Base-by-base conservation (phyloP, 129 eudicot species). In the Flaveria linearis region DNA sequence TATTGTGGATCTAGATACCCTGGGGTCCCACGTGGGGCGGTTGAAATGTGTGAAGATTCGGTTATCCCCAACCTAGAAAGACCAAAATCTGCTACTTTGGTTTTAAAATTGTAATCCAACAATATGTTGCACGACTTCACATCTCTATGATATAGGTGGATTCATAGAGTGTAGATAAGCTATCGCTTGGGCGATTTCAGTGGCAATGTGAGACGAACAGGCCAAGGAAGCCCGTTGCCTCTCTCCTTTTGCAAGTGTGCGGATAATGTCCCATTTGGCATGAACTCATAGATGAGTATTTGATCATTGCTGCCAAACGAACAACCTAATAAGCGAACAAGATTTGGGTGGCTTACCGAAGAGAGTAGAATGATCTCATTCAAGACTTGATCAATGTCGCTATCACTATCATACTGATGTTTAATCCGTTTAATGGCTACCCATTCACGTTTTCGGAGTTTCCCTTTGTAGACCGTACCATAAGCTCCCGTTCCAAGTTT, bases 1-100 rank as follows among this genome's bases (percentile, higher is more conserved):
- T 91, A 91, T 81, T 91, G 90, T 17, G 97, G 97, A 58, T 91
- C 97, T 3, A 91, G 83, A 80, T 91, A 91, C 14, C 96, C 96
- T 0, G 96, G 96, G 16, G 96, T 90, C 28, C 96, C 96, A 60
- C 86, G 96, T 25, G 96, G 96, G 4, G 96, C 92, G 6, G 96
- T 90, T 5, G 92, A 90, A 60, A 90, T 69, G 68, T 90, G 90
- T 1, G 90, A 90, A 0, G 86, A 84, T 70, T 87, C 90, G 7
- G 71, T 45, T 76, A 87, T 39, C 16, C 91, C 96, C 14, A 90
- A 67, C 36, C 96, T 85, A 2, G 96, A 90, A 50, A 90, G 92
- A 16, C 96, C 96, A 46, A 90, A 90, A 86, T 90, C 96, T 0
- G 96, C 96, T 1, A 90, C 89, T 72, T 90, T 90, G 33, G 96